A percentile compares a stretch with the other conserved stretches of the same genome.
Evolutionary conservation across 768 basidiomycete genomes (phyloP).

Genomic region (Tulasnella sp.): DNA sequence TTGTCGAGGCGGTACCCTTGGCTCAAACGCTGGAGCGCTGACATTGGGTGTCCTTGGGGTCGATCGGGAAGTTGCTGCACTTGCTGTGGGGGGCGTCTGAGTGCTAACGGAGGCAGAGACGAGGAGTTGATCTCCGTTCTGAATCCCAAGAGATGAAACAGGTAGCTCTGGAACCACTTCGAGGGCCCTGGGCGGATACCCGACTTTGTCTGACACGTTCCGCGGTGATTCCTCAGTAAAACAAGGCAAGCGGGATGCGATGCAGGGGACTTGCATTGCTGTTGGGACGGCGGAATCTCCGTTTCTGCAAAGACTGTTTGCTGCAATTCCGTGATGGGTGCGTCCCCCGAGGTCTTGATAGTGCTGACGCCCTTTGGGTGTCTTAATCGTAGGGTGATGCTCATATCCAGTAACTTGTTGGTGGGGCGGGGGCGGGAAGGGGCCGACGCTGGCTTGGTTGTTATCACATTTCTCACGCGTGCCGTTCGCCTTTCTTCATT

Average conservation of each 20-base stretch:
- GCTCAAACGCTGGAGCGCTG: conserved; percentile 19
- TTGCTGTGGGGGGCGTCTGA: background rate
- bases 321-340: conserved; percentile 64
- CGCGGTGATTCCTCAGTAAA: background rate
- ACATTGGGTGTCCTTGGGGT: conserved; percentile 6
- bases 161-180: conserved; percentile 63
- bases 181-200: conserved; percentile 72
- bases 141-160: conserved; percentile 61
- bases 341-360: conserved; percentile 52
- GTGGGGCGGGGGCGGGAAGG: background rate
- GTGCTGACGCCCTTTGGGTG: conserved; percentile 77
- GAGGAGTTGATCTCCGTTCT: conserved; percentile 74
- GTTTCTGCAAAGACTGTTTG: conserved; percentile 54
- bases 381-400: conserved; percentile 38
- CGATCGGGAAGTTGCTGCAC: conserved; percentile 1
- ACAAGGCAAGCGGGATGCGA: background rate
- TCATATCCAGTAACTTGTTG: background rate
- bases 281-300: conserved; percentile 60
- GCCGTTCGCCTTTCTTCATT: background rate
- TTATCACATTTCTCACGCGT: conserved; percentile 5
- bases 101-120: conserved; percentile 29
- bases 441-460: too few relatives aligned
- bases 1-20: conserved; percentile 19
- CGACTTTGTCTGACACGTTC: conserved; percentile 30
- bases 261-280: conserved; percentile 47